phyloP scores from a whole-genome alignment of 2,329 filamentous ascomycete species.

The Trichoderma sp. region DNA sequence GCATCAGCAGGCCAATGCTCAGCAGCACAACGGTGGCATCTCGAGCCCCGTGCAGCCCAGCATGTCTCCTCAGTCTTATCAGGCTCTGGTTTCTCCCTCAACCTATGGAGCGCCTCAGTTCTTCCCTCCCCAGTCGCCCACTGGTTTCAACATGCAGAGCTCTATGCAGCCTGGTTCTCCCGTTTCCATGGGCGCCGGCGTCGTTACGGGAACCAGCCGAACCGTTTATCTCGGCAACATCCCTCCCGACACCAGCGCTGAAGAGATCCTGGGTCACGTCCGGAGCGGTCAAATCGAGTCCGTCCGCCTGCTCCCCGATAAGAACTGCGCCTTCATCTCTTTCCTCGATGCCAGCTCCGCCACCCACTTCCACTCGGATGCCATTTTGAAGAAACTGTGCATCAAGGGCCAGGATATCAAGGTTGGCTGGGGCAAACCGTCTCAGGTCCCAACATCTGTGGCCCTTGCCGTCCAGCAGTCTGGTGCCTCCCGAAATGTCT shows the following conservation, averaged over 20 bases:
- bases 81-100: constrained; percentile 81
- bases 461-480: constrained; percentile 97
- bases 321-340: constrained; percentile 99
- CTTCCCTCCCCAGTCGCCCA: constrained; percentile 85
- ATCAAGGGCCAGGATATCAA: constrained; percentile 99
- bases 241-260: constrained; percentile 92
- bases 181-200: constrained; percentile 71
- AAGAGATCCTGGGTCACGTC: constrained; percentile 95
- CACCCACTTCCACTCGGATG: constrained; percentile 98
- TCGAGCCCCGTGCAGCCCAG: constrained; percentile 73
- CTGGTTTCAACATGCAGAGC: constrained; percentile 62
- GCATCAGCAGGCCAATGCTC: constrained; percentile 51
- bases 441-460: constrained; percentile 94
- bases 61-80: constrained; percentile 80
- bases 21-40: constrained; percentile 60
- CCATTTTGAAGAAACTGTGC: constrained; percentile 98
- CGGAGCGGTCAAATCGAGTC: constrained; percentile 98
- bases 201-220: constrained; percentile 86
- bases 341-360: constrained; percentile 97
- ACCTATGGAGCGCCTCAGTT: constrained; percentile 79
- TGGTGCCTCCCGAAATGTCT: constrained; percentile 93
- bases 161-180: constrained; percentile 66
- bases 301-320: constrained; percentile 93
- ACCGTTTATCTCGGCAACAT: constrained; percentile 98
- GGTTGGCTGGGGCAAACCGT: constrained; percentile 98